phyloP scores from a whole-genome alignment of 2,329 filamentous ascomycete genomes.

The Claviceps sp. region DNA sequence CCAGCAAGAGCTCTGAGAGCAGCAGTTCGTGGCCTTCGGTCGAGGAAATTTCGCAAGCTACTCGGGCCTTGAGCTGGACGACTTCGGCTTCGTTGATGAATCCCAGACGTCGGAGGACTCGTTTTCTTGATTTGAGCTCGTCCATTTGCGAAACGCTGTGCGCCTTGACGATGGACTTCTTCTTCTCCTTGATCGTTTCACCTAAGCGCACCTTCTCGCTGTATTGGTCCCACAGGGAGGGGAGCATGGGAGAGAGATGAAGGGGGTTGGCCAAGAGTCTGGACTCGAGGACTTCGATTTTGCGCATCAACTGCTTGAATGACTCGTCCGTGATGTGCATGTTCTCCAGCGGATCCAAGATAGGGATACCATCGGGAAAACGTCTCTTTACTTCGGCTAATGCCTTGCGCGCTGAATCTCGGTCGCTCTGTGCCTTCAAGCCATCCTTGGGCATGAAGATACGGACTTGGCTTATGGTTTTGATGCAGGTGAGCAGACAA shows the following conservation, averaged over 20 bases:
- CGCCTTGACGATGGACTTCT: conserved; percentile 74
- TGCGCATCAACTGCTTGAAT: conserved; percentile 85
- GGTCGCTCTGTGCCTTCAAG: conserved; percentile 51
- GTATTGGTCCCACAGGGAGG: conserved; percentile 79
- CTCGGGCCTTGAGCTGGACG: conserved; percentile 90
- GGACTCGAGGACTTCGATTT: conserved; percentile 94
- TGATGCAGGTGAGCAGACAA: conserved; percentile 72
- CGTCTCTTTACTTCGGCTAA: conserved; percentile 70
- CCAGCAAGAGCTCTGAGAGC: conserved; percentile 85
- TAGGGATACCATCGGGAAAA: conserved; percentile 83
- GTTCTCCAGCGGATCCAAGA: conserved; percentile 87
- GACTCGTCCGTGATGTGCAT: conserved; percentile 88
- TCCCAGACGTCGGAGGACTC: conserved; percentile 80
- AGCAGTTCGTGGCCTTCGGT: conserved; percentile 83
- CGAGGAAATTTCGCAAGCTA: conserved; percentile 94
- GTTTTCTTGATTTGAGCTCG: conserved; percentile 90
- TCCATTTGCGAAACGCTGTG: conserved; percentile 87
- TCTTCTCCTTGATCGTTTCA: conserved; percentile 73
- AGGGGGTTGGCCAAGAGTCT: conserved; percentile 78
- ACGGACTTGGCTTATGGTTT: conserved; percentile 70
- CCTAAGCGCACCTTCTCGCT: conserved; percentile 61
- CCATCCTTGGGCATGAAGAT: conserved; percentile 68
- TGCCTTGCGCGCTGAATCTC: conserved; percentile 51
- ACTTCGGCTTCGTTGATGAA: conserved; percentile 96
- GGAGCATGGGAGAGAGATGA: conserved; percentile 75